Percentiles rank a stretch among this genome's conserved stretches.
Conservation (phyloP, 1,284 basidiomycete species). For the Irpex sp. region DNA sequence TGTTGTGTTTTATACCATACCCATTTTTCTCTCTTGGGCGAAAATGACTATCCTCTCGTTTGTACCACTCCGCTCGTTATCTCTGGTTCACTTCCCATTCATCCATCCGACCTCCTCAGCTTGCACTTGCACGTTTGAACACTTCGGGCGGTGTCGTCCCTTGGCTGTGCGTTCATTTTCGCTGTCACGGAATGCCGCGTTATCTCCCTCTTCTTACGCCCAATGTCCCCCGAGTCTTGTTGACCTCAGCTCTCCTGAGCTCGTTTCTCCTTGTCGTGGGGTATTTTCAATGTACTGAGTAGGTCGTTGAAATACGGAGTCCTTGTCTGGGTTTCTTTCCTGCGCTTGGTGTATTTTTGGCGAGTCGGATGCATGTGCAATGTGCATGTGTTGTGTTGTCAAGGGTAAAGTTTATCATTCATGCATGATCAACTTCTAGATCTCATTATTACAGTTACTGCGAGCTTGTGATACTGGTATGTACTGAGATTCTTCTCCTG, state of each 20-base stretch:
- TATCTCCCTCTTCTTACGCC: neutral
- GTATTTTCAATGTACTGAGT: neutral
- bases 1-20: neutral
- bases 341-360: neutral
- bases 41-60: neutral
- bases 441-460: too few species aligned
- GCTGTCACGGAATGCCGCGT: neutral
- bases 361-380: neutral
- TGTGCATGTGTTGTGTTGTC: neutral
- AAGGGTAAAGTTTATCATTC: neutral
- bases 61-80: neutral
- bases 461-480: too few species aligned
- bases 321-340: too few species aligned
- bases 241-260: neutral
- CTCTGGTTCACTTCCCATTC: slow-evolving; percentile 5
- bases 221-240: neutral
- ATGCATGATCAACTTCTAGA: too few species aligned
- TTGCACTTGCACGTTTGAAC: neutral
- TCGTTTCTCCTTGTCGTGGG: neutral
- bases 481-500: too few species aligned
- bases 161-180: neutral
- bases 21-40: neutral
- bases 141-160: neutral
- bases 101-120: neutral
- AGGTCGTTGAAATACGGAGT: neutral